Evolutionary conservation across 73 alveolate genomes (phyloP).

Genomic region (Tetrahymena thermophila): DNA sequence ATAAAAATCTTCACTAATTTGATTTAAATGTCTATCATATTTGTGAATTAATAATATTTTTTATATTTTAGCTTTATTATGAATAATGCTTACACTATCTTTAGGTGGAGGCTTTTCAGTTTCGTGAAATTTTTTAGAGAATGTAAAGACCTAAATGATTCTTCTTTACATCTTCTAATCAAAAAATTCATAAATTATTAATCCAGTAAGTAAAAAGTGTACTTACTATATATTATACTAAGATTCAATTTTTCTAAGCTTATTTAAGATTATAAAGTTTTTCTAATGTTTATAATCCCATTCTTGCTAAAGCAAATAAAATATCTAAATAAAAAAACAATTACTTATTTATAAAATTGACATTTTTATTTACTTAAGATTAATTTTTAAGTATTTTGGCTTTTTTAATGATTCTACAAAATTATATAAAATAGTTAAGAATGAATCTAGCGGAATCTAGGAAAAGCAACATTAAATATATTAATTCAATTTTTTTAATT

Average conservation of each 20-base stretch:
- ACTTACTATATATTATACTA: neutral
- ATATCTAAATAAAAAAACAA: neutral
- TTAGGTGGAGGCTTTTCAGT: neutral
- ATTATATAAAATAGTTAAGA: neutral
- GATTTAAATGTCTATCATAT: neutral
- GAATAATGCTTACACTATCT: neutral
- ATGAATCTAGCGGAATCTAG: neutral
- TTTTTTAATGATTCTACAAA: neutral
- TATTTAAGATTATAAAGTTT: neutral
- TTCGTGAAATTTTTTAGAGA: neutral
- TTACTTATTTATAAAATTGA: neutral
- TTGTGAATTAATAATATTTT: neutral
- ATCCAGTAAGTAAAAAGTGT: neutral
- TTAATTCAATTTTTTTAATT: neutral
- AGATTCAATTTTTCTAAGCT: neutral
- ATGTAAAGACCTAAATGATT: neutral
- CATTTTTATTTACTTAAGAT: neutral
- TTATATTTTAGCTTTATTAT: neutral
- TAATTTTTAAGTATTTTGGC: neutral
- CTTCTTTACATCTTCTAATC: neutral
- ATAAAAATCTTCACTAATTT: neutral
- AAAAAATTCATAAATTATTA: too few relatives aligned
- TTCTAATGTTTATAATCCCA: neutral
- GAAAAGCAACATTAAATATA: neutral
- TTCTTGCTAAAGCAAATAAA: neutral